Evolutionary conservation across 2,329 filamentous ascomycete genomes (phyloP).

Genomic region (Bertia moriformis): DNA sequence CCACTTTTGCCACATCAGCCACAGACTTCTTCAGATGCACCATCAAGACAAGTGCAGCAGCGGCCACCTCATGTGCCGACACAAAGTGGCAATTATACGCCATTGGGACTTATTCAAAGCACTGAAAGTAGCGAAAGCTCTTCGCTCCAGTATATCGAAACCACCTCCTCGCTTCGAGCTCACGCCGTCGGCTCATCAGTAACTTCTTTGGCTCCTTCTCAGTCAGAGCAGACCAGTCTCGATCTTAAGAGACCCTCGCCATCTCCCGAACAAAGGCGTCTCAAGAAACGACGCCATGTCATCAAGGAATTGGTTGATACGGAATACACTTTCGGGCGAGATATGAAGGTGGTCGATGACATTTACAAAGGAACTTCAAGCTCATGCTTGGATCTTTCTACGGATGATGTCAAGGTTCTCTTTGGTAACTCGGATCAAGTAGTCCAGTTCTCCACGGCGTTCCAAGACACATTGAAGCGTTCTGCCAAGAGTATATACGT

Average conservation of each 20-base stretch:
- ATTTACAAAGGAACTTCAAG: conserved; percentile 52
- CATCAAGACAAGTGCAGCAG: background rate
- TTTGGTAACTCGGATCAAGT: conserved; percentile 55
- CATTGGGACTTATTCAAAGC: background rate
- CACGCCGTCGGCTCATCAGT: background rate
- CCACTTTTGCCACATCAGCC: no score
- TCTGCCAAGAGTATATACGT: conserved; percentile 45
- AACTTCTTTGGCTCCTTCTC: background rate
- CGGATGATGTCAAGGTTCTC: conserved; percentile 45
- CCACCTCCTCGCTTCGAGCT: background rate
- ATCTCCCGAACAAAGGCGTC: conserved; percentile 24
- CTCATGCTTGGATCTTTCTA: conserved; percentile 34
- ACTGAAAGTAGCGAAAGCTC: background rate
- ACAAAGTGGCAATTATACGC: background rate
- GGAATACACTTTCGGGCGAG: conserved; percentile 47
- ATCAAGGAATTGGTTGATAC: conserved; percentile 55
- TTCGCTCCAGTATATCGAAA: background rate
- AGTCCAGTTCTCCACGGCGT: conserved; percentile 42
- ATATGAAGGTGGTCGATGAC: conserved; percentile 55
- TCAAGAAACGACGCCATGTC: conserved; percentile 43
- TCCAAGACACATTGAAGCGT: conserved; percentile 44
- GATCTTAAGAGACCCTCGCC: conserved; percentile 3
- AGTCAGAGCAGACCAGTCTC: conserved; percentile 1
- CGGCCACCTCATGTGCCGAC: background rate
- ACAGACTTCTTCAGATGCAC: background rate